These are phyloP conservation scores for Phytophthora hibernalis DNA, from an alignment of 352 stramenopile species.

Conservation along the genomic window DNA sequence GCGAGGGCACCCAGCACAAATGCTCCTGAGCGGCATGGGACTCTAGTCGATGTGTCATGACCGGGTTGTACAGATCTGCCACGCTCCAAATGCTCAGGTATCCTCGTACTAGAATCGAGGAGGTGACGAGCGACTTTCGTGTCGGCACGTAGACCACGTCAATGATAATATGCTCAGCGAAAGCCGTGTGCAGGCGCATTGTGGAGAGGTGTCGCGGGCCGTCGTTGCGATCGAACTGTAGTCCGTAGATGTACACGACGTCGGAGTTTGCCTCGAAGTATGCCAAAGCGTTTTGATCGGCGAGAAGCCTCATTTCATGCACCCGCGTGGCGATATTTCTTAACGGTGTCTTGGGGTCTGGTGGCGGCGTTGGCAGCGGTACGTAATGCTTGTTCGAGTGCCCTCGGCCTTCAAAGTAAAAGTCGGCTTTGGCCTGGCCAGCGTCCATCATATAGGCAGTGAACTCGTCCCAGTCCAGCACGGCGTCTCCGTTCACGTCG, in stretches of 20 bases:
- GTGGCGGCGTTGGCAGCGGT: constrained; percentile 40
- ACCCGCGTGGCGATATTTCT: constrained; percentile 54
- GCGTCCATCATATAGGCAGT: constrained; percentile 87
- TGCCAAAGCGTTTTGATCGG: constrained; percentile 62
- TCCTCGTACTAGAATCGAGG: constrained; percentile 56
- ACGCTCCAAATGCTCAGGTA: constrained; percentile 74
- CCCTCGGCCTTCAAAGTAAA: constrained; percentile 45
- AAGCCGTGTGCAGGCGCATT: constrained; percentile 76
- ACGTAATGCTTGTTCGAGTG: constrained; percentile 46
- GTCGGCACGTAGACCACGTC: constrained; percentile 63
- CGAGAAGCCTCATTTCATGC: constrained; percentile 58
- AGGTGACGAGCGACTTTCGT: constrained; percentile 56
- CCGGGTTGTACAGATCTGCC: constrained; percentile 53
- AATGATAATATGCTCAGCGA: constrained; percentile 73
- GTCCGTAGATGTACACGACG: constrained; percentile 70
- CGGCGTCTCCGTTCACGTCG: constrained; percentile 89
- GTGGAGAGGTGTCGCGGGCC: constrained; percentile 66
- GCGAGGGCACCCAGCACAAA: constrained; percentile 60
- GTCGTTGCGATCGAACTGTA: constrained; percentile 72
- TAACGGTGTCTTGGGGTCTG: constrained; percentile 59
- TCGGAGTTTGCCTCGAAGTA: constrained; percentile 75
- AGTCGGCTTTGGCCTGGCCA: constrained; percentile 63
- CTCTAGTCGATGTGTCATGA: constrained; percentile 75
- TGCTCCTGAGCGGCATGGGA: constrained; percentile 57
- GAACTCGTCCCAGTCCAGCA: constrained; percentile 93